Evolutionary conservation across 2,329 filamentous ascomycete species (phyloP).

Genomic region (Ilyonectria sp.): DNA sequence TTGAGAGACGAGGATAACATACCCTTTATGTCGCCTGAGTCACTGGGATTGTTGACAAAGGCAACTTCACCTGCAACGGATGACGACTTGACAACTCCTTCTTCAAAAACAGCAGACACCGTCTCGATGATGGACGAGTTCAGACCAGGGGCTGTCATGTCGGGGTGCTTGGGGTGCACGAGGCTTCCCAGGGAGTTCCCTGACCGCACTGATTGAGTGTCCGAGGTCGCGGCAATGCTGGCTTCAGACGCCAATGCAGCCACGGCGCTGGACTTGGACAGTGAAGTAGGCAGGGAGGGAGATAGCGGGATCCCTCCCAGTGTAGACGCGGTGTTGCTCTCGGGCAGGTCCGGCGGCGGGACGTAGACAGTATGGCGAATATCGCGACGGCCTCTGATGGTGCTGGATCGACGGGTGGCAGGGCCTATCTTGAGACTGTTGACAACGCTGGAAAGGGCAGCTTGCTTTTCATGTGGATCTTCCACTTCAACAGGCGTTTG

Average conservation of each 20-base stretch:
- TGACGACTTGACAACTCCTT: constrained; percentile 78
- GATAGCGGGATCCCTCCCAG: constrained; percentile 39
- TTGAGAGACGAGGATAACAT: constrained; percentile 49
- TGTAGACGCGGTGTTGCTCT: constrained; percentile 50
- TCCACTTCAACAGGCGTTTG: constrained; percentile 85
- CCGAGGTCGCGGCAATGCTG: constrained; percentile 74
- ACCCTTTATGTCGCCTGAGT: constrained; percentile 64
- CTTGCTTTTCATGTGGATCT: constrained; percentile 80
- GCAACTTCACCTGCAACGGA: constrained; percentile 91
- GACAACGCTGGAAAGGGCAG: constrained; percentile 82
- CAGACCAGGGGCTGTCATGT: constrained; percentile 83
- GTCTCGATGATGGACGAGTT: constrained; percentile 94
- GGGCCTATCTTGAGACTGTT: constrained; percentile 78
- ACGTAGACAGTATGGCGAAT: constrained; percentile 93
- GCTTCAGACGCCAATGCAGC: constrained; percentile 75
- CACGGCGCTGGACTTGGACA: constrained; percentile 59
- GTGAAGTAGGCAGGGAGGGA: constrained; percentile 41
- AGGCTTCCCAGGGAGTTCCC: constrained; percentile 83
- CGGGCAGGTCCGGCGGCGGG: constrained; percentile 61
- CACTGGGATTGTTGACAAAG: constrained; percentile 79
- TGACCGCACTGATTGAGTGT: constrained; percentile 93
- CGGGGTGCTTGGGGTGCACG: constrained; percentile 82
- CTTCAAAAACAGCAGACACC: constrained; percentile 87
- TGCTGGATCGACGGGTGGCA: constrained; percentile 80
- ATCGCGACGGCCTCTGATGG: constrained; percentile 89